Base-by-base conservation (phyloP, 192 early-diverging fungal genomes). In the Backusella circina region DNA sequence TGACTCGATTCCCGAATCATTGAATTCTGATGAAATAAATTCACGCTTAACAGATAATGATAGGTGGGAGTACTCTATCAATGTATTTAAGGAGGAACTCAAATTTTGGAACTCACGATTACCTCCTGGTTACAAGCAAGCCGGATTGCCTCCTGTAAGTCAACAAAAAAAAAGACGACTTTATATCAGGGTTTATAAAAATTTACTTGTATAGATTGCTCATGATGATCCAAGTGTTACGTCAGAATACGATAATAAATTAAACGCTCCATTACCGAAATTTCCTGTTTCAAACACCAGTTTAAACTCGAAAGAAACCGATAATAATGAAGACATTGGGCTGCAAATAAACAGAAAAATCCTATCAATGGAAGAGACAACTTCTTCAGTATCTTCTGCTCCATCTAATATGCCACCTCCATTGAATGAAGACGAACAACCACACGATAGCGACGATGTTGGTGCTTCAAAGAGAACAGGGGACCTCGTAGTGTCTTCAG, bases 1-100 rank as follows among this genome's bases (percentile, higher is more conserved):
- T 26, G 36, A 70, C 26, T 74, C 77, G 16, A 13, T 79, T 6
- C 72, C 77, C 18, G 69, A 70, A 30, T 23, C n/a, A 68, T 38
- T 36, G 5, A 68, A 68, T 35, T 1, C 32, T 1, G n/a, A 36
- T 9, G 18, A 36, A 35, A n/a, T 36, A 23, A 33, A 36, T 21
- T 23, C n/a, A 3, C 21, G 10, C 8, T 37, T 33, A 23, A 70
- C 38, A 28, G 28, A 41, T 31, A 30, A 31, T 2, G 74, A 75
- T 23, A 36, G 13, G 37, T 67, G 66, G 74, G 74, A 75, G 7
- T 69, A 51, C 6, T 32, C 74, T 15, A 30, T 75, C 12, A 26
- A 2, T 15, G 32, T 16, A 33, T 75, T 75, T 18, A 75, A 68
- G 30, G 15, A 50, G 1, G 74, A 75, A 28, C 66, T 75, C 18